Conservation (phyloP, 768 basidiomycete genomes). For the Sarcomyxa edulis region DNA sequence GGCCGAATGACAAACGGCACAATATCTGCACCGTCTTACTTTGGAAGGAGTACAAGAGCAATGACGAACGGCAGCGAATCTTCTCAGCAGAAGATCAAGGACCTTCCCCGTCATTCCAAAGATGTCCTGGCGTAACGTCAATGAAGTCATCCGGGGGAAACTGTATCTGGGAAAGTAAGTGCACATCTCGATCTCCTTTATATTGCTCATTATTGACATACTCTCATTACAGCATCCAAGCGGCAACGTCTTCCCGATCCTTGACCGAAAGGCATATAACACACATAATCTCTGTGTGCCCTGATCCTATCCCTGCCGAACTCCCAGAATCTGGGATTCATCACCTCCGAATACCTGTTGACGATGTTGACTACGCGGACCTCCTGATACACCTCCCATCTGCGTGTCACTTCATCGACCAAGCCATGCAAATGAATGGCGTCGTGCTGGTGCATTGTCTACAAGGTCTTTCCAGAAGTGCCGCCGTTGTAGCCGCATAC, state of each 20-base stretch:
- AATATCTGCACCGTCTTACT: conserved; percentile 7
- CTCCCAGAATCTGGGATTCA: conserved; percentile 60
- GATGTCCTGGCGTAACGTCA: conserved; percentile 64
- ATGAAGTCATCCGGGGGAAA: conserved; percentile 57
- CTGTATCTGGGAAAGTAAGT: conserved; percentile 76
- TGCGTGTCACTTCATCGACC: conserved; percentile 63
- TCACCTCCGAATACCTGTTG: conserved; percentile 67
- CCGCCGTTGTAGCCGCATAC: conserved; percentile 72
- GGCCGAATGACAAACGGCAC: no score
- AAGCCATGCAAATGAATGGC: conserved; percentile 52
- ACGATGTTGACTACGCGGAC: conserved; percentile 68
- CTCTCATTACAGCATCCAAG: conserved; percentile 45
- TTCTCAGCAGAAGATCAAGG: conserved; percentile 10
- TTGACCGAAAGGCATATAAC: conserved; percentile 72
- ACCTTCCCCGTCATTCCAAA: conserved; percentile 17
- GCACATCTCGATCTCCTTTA: conserved; percentile 12
- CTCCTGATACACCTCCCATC: conserved; percentile 61
- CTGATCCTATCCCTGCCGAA: conserved; percentile 67
- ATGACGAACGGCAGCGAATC: conserved; percentile 3
- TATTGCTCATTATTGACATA: conserved; percentile 9
- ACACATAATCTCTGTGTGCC: conserved; percentile 75
- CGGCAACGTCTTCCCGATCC: conserved; percentile 66
- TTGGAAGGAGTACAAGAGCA: conserved; percentile 13
- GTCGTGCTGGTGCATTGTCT: conserved; percentile 63
- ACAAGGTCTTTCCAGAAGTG: conserved; percentile 62